A percentile compares a stretch with the other conserved stretches of the same genome.
Conservation (phyloP, 495 filamentous ascomycete species). For the Hypoxylon fragiforme region DNA sequence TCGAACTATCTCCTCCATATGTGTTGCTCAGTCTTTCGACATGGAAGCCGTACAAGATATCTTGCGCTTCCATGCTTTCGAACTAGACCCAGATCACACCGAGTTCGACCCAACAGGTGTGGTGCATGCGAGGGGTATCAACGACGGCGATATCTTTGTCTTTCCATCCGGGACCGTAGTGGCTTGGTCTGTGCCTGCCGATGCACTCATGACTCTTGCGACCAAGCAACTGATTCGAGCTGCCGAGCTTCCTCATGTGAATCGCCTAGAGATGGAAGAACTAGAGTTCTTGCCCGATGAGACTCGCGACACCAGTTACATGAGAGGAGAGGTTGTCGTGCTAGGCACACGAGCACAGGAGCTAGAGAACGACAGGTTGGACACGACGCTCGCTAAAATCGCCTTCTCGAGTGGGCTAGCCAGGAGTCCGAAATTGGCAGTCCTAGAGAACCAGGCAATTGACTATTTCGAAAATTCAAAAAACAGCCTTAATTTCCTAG, state of each 20-base stretch:
- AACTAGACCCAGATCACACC: slow-evolving; percentile 60
- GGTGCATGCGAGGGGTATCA: slow-evolving; percentile 57
- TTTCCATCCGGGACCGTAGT: slow-evolving; percentile 97
- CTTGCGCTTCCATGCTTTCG: slow-evolving; percentile 69
- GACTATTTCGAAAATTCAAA: slow-evolving; percentile 69
- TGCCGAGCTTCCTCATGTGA: slow-evolving; percentile 71
- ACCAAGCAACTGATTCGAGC: slow-evolving; percentile 72
- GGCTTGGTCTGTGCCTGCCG: slow-evolving; percentile 79
- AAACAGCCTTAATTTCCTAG: slow-evolving; percentile 78
- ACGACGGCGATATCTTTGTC: slow-evolving; percentile 85
- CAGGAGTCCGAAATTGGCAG: slow-evolving; percentile 92
- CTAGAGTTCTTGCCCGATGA: slow-evolving; percentile 84
- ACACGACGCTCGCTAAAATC: slow-evolving; percentile 87
- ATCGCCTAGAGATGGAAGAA: slow-evolving; percentile 79
- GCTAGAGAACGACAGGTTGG: slow-evolving; percentile 49
- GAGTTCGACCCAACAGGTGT: slow-evolving; percentile 65
- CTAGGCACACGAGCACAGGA: slow-evolving; percentile 69
- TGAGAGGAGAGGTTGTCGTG: slow-evolving; percentile 87
- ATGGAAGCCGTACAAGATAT: slow-evolving; percentile 72
- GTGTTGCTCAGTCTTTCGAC: slow-evolving; percentile 84
- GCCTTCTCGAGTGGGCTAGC: slow-evolving; percentile 97
- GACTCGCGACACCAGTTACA: slow-evolving; percentile 70
- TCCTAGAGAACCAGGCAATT: slow-evolving; percentile 80
- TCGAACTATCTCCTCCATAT: slow-evolving; percentile 76
- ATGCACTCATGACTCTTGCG: slow-evolving; percentile 71